Conservation (phyloP, 768 basidiomycete genomes). For the Zangia roseola region DNA sequence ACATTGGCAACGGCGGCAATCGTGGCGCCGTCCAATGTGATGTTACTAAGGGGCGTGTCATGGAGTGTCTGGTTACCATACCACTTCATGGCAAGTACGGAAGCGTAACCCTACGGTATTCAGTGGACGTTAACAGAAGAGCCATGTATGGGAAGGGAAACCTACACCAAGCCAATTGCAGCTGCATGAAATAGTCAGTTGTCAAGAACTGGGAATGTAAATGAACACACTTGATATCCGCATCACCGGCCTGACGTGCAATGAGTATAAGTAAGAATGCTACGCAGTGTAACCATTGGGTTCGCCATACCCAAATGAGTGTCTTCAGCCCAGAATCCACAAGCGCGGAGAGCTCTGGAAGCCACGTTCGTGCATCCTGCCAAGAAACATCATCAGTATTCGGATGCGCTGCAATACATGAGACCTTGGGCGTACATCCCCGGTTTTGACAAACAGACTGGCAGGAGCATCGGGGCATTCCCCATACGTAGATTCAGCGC, state of each 20-base stretch:
- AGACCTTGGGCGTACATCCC: slow-evolving; percentile 44
- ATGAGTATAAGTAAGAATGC: background rate
- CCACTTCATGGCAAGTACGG: slow-evolving; percentile 46
- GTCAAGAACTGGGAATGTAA: background rate
- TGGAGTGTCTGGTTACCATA: slow-evolving; percentile 41
- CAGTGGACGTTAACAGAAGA: background rate
- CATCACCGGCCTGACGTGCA: slow-evolving; percentile 24
- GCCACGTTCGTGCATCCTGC: slow-evolving; percentile 36
- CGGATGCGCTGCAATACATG: background rate
- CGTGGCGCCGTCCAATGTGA: slow-evolving; percentile 51
- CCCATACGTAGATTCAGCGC: slow-evolving; percentile 47
- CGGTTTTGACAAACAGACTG: slow-evolving; percentile 45
- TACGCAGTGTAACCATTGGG: background rate
- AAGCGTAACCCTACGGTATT: slow-evolving; percentile 31
- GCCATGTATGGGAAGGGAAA: background rate
- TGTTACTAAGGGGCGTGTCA: slow-evolving; percentile 46
- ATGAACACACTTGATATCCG: slow-evolving; percentile 24
- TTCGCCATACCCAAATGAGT: slow-evolving; percentile 38
- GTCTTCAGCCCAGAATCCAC: slow-evolving; percentile 38
- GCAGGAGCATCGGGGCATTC: slow-evolving; percentile 50
- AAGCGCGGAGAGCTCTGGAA: slow-evolving; percentile 36
- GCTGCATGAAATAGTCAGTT: background rate
- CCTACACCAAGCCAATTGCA: slow-evolving; percentile 37
- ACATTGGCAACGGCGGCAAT: slow-evolving; percentile 64
- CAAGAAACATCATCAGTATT: background rate